Evolutionary conservation across 129 eudicot species (phyloP), one percentile per base, ranked within the genome.

Genomic region (Solidago caesia): DNA sequence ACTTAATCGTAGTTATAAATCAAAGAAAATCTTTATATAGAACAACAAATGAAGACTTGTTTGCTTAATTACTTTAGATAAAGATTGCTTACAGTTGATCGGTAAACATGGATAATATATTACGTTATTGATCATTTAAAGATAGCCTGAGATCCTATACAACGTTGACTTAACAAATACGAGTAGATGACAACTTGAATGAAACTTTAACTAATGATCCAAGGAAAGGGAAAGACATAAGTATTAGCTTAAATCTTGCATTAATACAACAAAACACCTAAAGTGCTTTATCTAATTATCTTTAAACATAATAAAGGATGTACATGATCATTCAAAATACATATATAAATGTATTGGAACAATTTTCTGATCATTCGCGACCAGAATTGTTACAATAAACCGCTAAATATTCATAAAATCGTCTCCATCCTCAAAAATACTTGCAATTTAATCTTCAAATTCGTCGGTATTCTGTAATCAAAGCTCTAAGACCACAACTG

Each of bases 401-500:
- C 27, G 33, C 42, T 67, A 53, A 75, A 11, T 33, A 25, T 25
- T 63, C 11, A 64, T 53, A 39, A 64, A 75, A 47, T 42, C 41
- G 51, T 39, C 79, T 75, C 21, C 64, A 67, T 76, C 80, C 44
- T 57, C 72, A 68, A 68, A 64, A 41, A 65, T 64, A 75, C 5
- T 16, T 44, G n/a, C 29, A 43, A 45, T 46, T 49, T 41, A 26
- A 47, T 47, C 75, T 57, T 68, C 52, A 46, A 13, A 67, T 57
- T 41, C 47, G 72, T 64, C 61, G 6, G 14, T 12, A 62, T 12
- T 49, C 69, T 5, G 9, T 41, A 68, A 33, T 87, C 85, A 92
- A 55, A 87, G 87, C 86, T 89, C 98, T 52, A 92, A 94, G 77
- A 89, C 96, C 80, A 89, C 96, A 69, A 87, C 98, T 89, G 95